These are phyloP conservation scores for Starmerella etchellsii DNA, from an alignment of 805 yeast genomes.

Conservation along the genomic window DNA sequence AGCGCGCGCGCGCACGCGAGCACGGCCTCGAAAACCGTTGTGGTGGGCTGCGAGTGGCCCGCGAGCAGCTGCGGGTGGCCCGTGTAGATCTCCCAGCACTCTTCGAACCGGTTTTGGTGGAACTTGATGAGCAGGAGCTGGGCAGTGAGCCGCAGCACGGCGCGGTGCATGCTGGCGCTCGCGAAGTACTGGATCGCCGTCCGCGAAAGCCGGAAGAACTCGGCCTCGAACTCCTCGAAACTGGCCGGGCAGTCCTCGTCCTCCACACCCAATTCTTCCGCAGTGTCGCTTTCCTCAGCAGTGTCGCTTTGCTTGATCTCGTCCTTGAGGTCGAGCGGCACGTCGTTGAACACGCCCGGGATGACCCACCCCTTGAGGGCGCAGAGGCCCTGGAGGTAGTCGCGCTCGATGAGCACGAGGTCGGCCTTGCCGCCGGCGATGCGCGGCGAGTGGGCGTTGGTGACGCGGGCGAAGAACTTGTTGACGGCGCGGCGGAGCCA, in stretches of 20 bases:
- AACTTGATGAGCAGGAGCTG: conserved; percentile 60
- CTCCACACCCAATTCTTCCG: conserved; percentile 23
- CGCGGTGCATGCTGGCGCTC: conserved; percentile 42
- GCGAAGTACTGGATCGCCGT: conserved; percentile 42
- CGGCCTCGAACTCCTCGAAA: conserved; percentile 26
- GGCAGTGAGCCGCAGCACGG: conserved; percentile 60
- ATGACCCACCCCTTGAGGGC: conserved; percentile 22
- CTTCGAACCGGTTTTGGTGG: conserved; percentile 43
- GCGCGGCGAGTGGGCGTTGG: conserved; percentile 22
- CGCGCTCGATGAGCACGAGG: conserved; percentile 30
- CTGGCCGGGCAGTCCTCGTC: conserved; percentile 26
- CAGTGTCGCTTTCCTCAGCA: conserved; percentile 15
- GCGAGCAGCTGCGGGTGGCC: conserved; percentile 2
- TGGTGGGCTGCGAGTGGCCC: conserved; percentile 15
- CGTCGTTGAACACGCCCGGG: conserved; percentile 25
- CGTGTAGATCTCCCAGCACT: conserved; percentile 46
- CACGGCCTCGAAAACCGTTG: conserved; percentile 51
- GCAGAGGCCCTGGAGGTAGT: conserved; percentile 27
- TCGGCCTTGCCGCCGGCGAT: conserved; percentile 31
- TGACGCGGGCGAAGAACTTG: conserved; percentile 29
- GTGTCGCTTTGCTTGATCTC: conserved; percentile 1
- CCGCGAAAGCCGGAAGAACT: conserved; percentile 44
- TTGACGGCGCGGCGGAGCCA: conserved; percentile 32
- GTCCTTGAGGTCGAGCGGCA: conserved; percentile 15
- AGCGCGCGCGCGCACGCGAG: conserved; percentile 44